phyloP scores from a whole-genome alignment of 2,329 filamentous ascomycete genomes.

The Reticulascus tulasneorum region DNA sequence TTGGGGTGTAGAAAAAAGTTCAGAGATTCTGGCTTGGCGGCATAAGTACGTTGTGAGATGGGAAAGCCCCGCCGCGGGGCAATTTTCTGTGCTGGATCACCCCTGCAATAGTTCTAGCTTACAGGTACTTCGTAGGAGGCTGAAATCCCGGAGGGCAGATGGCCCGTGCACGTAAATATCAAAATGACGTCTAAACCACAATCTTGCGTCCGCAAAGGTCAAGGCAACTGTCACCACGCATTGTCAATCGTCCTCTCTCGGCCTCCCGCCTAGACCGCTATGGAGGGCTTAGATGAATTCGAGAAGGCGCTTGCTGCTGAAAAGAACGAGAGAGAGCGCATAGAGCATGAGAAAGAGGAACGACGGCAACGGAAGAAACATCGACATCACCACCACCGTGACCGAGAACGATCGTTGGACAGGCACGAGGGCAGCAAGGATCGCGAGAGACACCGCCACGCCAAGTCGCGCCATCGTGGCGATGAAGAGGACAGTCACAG shows the following conservation, averaged over 20 bases:
- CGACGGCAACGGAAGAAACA: conserved; percentile 41
- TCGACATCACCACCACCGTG: conserved; percentile 42
- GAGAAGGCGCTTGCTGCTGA: conserved; percentile 70
- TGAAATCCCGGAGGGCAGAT: too few relatives aligned
- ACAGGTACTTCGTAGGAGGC: too few relatives aligned
- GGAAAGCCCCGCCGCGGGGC: too few relatives aligned
- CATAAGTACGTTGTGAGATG: too few relatives aligned
- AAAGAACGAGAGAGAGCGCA: conserved; percentile 49
- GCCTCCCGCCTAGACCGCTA: conserved; percentile 18
- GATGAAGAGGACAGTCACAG: conserved; percentile 52
- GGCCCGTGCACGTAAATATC: conserved; percentile 7
- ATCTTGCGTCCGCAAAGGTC: too few relatives aligned
- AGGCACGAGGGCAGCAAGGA: conserved; percentile 25
- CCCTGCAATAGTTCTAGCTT: too few relatives aligned
- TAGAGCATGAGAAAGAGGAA: conserved; percentile 41
- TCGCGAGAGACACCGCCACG: conserved; percentile 27
- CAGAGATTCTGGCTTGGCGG: too few relatives aligned
- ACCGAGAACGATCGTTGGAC: conserved; percentile 30
- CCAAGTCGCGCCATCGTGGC: conserved; percentile 32
- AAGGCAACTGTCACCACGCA: too few relatives aligned
- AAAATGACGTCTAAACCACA: conserved; percentile 11
- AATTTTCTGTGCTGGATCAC: too few relatives aligned
- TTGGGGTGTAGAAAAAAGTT: conserved; percentile 13
- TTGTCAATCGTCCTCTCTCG: neutral
- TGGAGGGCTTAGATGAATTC: conserved; percentile 65